phyloP scores from a whole-genome alignment of 805 yeast species.

The Hanseniaspora taiwanica region DNA sequence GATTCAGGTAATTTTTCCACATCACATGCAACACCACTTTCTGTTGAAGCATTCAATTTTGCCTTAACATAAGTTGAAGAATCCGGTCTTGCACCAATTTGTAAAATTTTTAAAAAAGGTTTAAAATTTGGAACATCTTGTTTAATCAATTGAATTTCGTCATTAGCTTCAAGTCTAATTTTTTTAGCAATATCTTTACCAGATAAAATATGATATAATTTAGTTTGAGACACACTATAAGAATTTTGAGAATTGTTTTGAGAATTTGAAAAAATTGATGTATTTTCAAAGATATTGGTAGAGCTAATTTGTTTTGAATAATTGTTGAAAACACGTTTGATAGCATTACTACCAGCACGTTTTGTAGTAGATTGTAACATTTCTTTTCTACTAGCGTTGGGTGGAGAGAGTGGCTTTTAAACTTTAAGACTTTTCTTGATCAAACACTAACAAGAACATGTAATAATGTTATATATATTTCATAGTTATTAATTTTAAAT shows the following conservation, averaged over 20 bases:
- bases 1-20: constrained; percentile 45
- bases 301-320: not conserved
- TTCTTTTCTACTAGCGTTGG: not conserved
- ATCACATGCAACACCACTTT: constrained; percentile 50
- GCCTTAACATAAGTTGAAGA: constrained; percentile 71
- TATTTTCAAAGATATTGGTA: not conserved
- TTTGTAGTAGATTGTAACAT: constrained; percentile 1
- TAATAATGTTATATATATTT: too few relatives aligned
- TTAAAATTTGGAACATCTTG: constrained; percentile 36
- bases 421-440: too few relatives aligned
- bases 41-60: constrained; percentile 67
- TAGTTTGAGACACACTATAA: not conserved
- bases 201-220: constrained; percentile 26
- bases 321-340: not conserved
- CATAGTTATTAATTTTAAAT: too few relatives aligned
- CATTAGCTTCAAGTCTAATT: constrained; percentile 31
- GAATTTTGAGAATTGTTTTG: not conserved
- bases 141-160: constrained; percentile 22
- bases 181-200: constrained; percentile 35
- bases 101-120: constrained; percentile 59
- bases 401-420: not conserved
- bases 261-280: not conserved
- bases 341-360: not conserved
- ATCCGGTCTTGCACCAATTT: constrained; percentile 67
- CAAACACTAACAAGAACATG: too few relatives aligned